phyloP scores from a whole-genome alignment of 768 basidiomycete genomes.

The Rhodosporidiobolus sp. region DNA sequence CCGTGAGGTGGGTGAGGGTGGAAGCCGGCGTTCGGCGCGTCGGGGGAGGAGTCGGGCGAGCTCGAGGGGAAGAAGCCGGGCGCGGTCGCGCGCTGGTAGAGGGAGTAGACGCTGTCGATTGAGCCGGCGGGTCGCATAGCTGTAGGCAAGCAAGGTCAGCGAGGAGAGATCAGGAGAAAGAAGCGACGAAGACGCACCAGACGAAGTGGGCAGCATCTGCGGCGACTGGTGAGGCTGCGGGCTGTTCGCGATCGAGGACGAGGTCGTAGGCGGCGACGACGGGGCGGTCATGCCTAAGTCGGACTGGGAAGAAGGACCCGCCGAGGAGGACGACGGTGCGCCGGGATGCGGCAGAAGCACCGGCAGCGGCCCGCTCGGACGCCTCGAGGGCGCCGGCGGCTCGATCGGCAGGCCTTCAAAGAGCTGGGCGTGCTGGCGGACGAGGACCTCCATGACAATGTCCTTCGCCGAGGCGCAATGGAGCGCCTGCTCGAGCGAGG shows the following conservation, averaged over 20 bases:
- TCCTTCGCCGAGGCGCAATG: conserved; percentile 11
- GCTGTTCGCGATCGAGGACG: neutral
- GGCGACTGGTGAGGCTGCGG: neutral
- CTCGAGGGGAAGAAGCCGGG: neutral
- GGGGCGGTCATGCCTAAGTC: too few relatives aligned
- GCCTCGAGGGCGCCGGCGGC: neutral
- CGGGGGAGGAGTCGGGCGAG: neutral
- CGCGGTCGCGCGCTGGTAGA: conserved; percentile 12
- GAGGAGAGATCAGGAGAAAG: neutral
- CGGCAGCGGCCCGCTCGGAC: neutral
- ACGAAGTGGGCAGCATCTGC: neutral
- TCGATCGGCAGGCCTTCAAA: conserved; percentile 26
- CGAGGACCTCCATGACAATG: conserved; percentile 36
- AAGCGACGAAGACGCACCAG: neutral
- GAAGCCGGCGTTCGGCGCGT: neutral
- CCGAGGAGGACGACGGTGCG: neutral
- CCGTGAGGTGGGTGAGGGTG: neutral
- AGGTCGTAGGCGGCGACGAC: neutral
- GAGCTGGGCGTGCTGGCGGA: conserved; percentile 11
- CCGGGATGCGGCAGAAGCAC: too few relatives aligned
- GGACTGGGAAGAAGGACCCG: neutral
- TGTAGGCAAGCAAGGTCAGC: neutral
- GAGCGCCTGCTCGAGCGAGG: conserved; percentile 26
- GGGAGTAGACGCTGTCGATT: conserved; percentile 20
- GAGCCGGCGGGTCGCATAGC: conserved; percentile 8